Evolutionary conservation across 495 filamentous ascomycete species (phyloP), one percentile per base, ranked within the genome.

Genomic region (Jackrogersella minutella): DNA sequence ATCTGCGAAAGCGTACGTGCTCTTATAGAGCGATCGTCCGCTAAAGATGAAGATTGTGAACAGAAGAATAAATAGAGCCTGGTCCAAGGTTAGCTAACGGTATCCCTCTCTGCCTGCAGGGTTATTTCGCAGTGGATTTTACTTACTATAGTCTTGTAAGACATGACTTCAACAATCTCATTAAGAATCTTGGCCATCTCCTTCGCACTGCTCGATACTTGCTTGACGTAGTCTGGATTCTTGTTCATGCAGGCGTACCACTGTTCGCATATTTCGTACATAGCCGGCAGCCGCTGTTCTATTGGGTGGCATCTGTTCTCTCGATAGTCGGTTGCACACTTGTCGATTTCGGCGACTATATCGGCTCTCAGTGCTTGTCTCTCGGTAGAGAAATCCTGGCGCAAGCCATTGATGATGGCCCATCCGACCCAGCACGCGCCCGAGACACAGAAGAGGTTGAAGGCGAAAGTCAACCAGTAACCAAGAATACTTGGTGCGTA

Each of bases 221-320:
- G 73, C 73, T 77, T 78, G 50, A 81, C 64, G 19, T 74, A 68
- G 26, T 74, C 69, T 1, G 77, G 71, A 54, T 84, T 76, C 53
- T 81, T 83, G 52, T 90, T 84, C 93, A 97, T 97, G 74, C 95
- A 99, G 3, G 78, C 78, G 57, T 89, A 86, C 95, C 94, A 98
- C 37, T 86, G 83, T 30, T 87, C 82, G 72, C 95, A 99, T 3
- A 87, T 75, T 0, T 69, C 77, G 68, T 92, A 84, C 68, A 98
- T 81, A 0, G 91, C 91, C 0, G 93, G 94, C 1, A 90, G 76
- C 14, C 90, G 81, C 24, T 76, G 79, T 0, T 80, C 78, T 33
- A 64, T 64, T 0, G 83, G 82, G 0, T 78, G 83, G 70, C 95
- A 99, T 17, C 77, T 78, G 67, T 99, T 99, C 33, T 87, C 84